A percentile compares a stretch with the other conserved stretches of the same genome.
Evolutionary conservation across 1,284 basidiomycete genomes (phyloP).

Genomic region (Austroboletus sp.): DNA sequence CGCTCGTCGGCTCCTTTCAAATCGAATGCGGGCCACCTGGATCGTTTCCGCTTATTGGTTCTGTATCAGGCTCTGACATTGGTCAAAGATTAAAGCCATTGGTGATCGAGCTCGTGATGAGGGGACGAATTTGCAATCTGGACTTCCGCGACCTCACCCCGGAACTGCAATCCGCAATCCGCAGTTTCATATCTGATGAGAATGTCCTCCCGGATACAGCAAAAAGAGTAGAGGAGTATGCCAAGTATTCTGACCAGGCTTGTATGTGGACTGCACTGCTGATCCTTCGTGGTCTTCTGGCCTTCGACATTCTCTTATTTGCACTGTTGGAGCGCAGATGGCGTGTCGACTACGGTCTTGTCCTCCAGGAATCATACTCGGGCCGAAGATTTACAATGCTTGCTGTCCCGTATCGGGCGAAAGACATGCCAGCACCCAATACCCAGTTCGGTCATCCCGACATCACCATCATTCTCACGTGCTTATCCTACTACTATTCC

Average conservation of each 20-base stretch:
- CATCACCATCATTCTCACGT: slow-evolving; percentile 41
- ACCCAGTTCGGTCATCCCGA: slow-evolving; percentile 34
- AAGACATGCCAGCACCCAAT: slow-evolving; percentile 35
- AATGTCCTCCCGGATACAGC: slow-evolving; percentile 16
- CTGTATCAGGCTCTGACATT: slow-evolving; percentile 16
- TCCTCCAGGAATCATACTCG: slow-evolving; percentile 29
- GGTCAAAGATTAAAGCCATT: slow-evolving; percentile 16
- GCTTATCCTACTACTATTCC: slow-evolving; percentile 44
- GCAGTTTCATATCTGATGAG: slow-evolving; percentile 19
- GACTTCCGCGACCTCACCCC: slow-evolving; percentile 9
- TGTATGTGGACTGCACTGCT: slow-evolving; percentile 33
- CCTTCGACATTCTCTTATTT: slow-evolving; percentile 35
- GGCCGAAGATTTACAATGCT: slow-evolving; percentile 2
- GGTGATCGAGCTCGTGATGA: slow-evolving; percentile 22
- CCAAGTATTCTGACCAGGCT: slow-evolving; percentile 1
- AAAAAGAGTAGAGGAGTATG: slow-evolving; percentile 12
- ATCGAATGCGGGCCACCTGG: slow-evolving; percentile 2
- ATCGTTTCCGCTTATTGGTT: slow-evolving; percentile 30
- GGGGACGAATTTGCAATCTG: slow-evolving; percentile 18
- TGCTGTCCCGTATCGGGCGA: not conserved
- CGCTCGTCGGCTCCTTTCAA: slow-evolving; percentile 14
- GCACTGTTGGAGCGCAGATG: slow-evolving; percentile 38
- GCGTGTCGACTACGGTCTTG: slow-evolving; percentile 46
- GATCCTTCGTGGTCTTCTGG: slow-evolving; percentile 39
- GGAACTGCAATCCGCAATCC: slow-evolving; percentile 5